Conservation (phyloP, 164 flowering plant genomes). For the Kalanchoe fedtschenkoi region DNA sequence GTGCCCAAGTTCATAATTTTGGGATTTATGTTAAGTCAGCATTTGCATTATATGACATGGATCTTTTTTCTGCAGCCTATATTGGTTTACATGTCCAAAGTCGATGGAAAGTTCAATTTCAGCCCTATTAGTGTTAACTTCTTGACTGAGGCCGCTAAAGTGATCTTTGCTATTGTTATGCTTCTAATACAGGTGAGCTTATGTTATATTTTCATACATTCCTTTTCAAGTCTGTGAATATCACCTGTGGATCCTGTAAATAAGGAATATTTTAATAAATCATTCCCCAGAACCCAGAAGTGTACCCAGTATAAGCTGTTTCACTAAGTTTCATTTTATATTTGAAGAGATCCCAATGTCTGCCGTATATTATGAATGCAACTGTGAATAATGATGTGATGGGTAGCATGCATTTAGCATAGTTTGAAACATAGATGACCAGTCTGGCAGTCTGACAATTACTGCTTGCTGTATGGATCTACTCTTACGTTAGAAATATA, state of each 20-base stretch:
- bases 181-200: conserved; percentile 66
- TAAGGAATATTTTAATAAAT: not conserved
- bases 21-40: not conserved
- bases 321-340: too few species aligned
- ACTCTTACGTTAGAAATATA: too few species aligned
- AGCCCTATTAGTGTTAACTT: conserved; percentile 97
- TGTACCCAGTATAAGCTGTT: too few species aligned
- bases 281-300: too few species aligned
- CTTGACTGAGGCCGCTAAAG: conserved; percentile 78
- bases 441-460: not conserved
- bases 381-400: too few species aligned
- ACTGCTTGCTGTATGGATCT: not conserved
- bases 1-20: not conserved
- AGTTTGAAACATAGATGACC: not conserved
- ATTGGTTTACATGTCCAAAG: conserved; percentile 94
- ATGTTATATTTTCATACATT: not conserved
- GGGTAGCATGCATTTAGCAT: too few species aligned
- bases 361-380: too few species aligned
- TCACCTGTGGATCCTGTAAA: not conserved
- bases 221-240: not conserved
- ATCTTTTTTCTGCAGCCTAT: conserved; percentile 52
- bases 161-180: conserved; percentile 86
- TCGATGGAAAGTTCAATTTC: conserved; percentile 86
- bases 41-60: conserved; percentile 10
- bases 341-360: too few species aligned